Evolutionary conservation across 371 early-diverging fungal species (phyloP).

Genomic region (Scutellospora calospora): DNA sequence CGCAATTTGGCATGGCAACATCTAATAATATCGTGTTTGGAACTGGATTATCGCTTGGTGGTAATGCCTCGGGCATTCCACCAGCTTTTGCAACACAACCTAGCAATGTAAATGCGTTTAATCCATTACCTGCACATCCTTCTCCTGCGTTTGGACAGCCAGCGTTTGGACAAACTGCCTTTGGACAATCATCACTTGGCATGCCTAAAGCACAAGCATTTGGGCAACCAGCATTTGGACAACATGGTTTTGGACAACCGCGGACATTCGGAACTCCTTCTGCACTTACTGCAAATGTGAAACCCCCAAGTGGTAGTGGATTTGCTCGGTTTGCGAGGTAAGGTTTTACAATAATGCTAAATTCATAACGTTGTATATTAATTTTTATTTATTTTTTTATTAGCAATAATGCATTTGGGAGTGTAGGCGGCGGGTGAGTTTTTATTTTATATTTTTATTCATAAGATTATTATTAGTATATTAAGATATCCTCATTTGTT

Average conservation of each 20-base stretch:
- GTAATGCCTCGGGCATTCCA: constrained; percentile 7
- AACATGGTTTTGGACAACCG: constrained; percentile 26
- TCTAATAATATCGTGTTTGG: background rate
- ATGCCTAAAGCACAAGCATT: background rate
- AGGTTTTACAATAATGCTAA: background rate
- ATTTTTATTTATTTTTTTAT: background rate
- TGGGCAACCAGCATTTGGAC: constrained; percentile 34
- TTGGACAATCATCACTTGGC: background rate
- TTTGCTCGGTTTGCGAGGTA: constrained; percentile 36
- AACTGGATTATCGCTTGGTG: background rate
- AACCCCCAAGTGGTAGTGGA: constrained; percentile 26
- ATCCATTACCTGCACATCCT: background rate
- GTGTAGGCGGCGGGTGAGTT: background rate
- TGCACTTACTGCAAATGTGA: background rate
- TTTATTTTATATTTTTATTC: too few species aligned
- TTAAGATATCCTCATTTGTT: too few species aligned
- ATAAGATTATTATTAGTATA: too few species aligned
- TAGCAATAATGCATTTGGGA: background rate
- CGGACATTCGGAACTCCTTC: background rate
- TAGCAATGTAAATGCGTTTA: constrained; percentile 8
- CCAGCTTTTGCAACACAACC: background rate
- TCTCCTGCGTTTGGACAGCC: background rate
- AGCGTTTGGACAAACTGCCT: constrained; percentile 30
- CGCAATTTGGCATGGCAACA: background rate
- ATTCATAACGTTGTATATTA: background rate